These are phyloP conservation scores for Isoetes taiwanensis DNA, from an alignment of 75 land plant species.

Conservation along the genomic window DNA sequence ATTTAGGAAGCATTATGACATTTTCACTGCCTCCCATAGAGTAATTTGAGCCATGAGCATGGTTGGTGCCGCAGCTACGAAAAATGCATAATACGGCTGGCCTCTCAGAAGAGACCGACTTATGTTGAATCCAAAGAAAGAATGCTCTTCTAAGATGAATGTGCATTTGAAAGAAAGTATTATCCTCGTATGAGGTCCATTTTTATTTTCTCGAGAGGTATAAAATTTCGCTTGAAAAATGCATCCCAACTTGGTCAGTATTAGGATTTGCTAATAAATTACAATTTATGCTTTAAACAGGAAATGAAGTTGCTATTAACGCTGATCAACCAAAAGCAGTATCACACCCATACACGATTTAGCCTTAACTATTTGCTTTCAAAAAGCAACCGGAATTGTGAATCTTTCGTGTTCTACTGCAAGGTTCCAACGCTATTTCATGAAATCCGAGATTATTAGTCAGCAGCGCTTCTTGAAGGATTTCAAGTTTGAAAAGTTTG, in stretches of 20 bases:
- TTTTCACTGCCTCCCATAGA: no score
- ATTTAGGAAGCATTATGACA: no score
- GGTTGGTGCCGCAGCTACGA: no score
- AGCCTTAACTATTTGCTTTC: slow-evolving; percentile 82
- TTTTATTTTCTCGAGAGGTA: slow-evolving; percentile 97
- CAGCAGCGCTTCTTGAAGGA: slow-evolving; percentile 53
- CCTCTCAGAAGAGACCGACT: no score
- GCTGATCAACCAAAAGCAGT: slow-evolving; percentile 92
- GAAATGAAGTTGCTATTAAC: slow-evolving; percentile 93
- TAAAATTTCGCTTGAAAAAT: background rate
- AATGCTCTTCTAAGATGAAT: no score
- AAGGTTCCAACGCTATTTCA: slow-evolving; percentile 81
- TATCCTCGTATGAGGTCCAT: slow-evolving; percentile 88
- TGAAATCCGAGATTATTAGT: slow-evolving; percentile 86
- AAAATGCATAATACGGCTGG: no score
- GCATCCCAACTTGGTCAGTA: background rate
- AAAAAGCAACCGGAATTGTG: slow-evolving; percentile 86
- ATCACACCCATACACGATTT: slow-evolving; percentile 79
- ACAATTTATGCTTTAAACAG: slow-evolving; percentile 26
- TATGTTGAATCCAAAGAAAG: no score
- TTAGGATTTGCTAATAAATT: background rate
- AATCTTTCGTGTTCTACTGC: slow-evolving; percentile 89
- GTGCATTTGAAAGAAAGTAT: no score
- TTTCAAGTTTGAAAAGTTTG: background rate
- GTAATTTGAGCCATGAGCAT: no score